Percentiles rank a stretch among this genome's conserved stretches.
phyloP scores from a whole-genome alignment of 2,329 filamentous ascomycete species.

The Penicillium polonicum region DNA sequence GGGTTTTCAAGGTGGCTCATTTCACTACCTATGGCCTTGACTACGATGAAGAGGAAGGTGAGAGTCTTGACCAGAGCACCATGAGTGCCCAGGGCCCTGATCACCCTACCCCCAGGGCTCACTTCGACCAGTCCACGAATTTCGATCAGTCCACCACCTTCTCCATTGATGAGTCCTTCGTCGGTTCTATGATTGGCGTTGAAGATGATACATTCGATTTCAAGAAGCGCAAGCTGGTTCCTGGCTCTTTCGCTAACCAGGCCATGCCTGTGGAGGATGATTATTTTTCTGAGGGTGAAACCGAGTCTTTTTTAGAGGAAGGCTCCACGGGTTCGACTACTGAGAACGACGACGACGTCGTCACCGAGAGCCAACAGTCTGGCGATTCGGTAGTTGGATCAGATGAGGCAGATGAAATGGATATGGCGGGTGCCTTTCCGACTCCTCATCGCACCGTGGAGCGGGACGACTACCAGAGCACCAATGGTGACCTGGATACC shows the following conservation, averaged over 20 bases:
- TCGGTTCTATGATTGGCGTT: slow-evolving; percentile 40
- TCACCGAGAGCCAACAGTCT: slow-evolving; percentile 53
- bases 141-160: slow-evolving; percentile 41
- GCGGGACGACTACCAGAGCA: slow-evolving; percentile 58
- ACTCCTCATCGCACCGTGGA: slow-evolving; percentile 74
- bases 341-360: slow-evolving; percentile 56
- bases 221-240: slow-evolving; percentile 57
- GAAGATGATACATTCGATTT: slow-evolving; percentile 61
- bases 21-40: slow-evolving; percentile 94
- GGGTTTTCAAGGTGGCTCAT: slow-evolving; percentile 92
- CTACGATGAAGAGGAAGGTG: slow-evolving; percentile 65
- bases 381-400: slow-evolving; percentile 62
- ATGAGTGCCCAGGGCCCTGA: slow-evolving; percentile 51
- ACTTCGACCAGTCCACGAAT: slow-evolving; percentile 33
- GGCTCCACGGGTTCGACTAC: slow-evolving; percentile 80
- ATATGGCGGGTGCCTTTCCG: slow-evolving; percentile 76
- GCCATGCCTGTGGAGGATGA: slow-evolving; percentile 56
- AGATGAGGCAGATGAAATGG: slow-evolving; percentile 72
- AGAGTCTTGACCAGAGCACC: slow-evolving; percentile 52
- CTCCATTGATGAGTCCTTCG: slow-evolving; percentile 43
- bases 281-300: slow-evolving; percentile 37
- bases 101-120: slow-evolving; percentile 46
- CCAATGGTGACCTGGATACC: slow-evolving; percentile 49
- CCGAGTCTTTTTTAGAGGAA: slow-evolving; percentile 87
- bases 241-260: slow-evolving; percentile 75